Percentiles rank a stretch among this genome's conserved stretches.
Conservation (phyloP, 164 flowering plant species). For the Sedum album region DNA sequence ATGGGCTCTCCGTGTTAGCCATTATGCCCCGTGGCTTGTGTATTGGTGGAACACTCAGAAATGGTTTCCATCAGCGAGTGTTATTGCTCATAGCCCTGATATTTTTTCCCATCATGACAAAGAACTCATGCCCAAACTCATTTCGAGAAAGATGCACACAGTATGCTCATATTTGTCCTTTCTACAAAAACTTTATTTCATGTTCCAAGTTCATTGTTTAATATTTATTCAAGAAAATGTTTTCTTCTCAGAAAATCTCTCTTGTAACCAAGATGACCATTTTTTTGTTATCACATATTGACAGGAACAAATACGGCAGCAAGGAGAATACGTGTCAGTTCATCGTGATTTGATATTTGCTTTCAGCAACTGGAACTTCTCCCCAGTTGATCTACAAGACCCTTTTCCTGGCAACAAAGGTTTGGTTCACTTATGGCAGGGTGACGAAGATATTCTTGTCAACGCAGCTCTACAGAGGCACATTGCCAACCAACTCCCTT, state of each 20-base stretch:
- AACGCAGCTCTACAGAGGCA: slow-evolving; percentile 41
- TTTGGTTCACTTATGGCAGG: slow-evolving; percentile 75
- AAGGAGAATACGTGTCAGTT: slow-evolving; percentile 52
- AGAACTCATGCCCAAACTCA: slow-evolving; percentile 19
- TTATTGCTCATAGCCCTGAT: slow-evolving; percentile 17
- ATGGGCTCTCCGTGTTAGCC: slow-evolving; percentile 59
- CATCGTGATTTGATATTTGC: slow-evolving; percentile 52
- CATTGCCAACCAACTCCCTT: slow-evolving; percentile 47
- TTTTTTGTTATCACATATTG: background rate
- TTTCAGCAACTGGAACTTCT: slow-evolving; percentile 65
- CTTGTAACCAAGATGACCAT: background rate
- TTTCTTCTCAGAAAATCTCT: background rate
- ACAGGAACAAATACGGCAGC: slow-evolving; percentile 51
- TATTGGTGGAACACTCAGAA: slow-evolving; percentile 91
- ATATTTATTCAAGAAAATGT: background rate
- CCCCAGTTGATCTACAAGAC: slow-evolving; percentile 50
- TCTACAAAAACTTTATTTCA: background rate
- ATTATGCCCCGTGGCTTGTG: slow-evolving; percentile 62
- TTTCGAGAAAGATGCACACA: background rate
- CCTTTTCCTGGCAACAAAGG: slow-evolving; percentile 52
- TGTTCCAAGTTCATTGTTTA: background rate
- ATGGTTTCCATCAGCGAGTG: slow-evolving; percentile 50
- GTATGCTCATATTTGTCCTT: background rate
- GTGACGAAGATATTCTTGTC: slow-evolving; percentile 52
- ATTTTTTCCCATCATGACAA: slow-evolving; percentile 34